These are phyloP conservation scores for Dovyalis caffra DNA, from an alignment of 345 rosid species.

Conservation along the genomic window DNA sequence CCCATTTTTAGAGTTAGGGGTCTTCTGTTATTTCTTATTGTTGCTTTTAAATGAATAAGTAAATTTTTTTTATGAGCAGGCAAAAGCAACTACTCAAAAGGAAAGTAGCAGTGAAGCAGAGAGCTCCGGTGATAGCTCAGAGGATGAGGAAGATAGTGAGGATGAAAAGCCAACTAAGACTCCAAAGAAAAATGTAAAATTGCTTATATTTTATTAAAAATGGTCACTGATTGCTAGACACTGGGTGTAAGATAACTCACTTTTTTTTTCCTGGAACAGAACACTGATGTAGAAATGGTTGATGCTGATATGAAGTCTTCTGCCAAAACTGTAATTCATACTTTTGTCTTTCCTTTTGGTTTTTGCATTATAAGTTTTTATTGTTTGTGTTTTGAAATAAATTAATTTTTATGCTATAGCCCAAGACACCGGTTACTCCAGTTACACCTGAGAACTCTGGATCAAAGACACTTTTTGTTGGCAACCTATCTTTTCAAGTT, in stretches of 20 bases:
- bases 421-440: constrained; percentile 63
- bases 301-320: constrained; percentile 41
- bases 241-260: background rate
- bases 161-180: constrained; percentile 47
- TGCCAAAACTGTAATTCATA: constrained; percentile 37
- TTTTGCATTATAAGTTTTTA: background rate
- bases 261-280: constrained; percentile 4
- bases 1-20: background rate
- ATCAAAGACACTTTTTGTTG: constrained; percentile 65
- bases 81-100: constrained; percentile 32
- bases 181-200: constrained; percentile 45
- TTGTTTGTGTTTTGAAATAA: background rate
- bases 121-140: constrained; percentile 26
- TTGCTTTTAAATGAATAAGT: background rate
- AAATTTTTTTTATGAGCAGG: constrained; percentile 5
- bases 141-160: constrained; percentile 45
- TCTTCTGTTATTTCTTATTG: background rate
- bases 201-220: background rate
- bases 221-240: no score
- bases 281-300: constrained; percentile 57
- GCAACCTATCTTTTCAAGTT: constrained; percentile 58
- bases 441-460: constrained; percentile 48
- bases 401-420: constrained; percentile 43
- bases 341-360: background rate
- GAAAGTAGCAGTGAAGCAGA: constrained; percentile 59